A percentile compares a stretch with the other conserved stretches of the same genome.
These are phyloP conservation scores for Pichia paraexigua DNA, from an alignment of 805 yeast species.

Conservation along the genomic window DNA sequence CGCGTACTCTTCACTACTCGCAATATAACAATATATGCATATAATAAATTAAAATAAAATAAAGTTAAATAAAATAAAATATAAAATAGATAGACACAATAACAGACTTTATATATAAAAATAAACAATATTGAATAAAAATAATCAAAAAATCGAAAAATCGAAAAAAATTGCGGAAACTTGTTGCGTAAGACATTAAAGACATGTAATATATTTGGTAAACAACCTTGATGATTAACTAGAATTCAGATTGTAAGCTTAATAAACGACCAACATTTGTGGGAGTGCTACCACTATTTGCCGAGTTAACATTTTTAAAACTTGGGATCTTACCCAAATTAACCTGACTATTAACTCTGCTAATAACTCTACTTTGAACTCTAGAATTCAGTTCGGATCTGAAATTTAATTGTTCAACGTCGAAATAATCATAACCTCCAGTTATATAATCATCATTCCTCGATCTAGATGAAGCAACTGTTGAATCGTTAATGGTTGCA, in stretches of 20 bases:
- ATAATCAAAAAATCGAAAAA: background rate
- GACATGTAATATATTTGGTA: background rate
- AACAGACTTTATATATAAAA: too few species aligned
- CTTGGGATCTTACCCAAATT: slow-evolving; percentile 10
- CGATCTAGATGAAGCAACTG: background rate
- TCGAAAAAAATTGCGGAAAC: background rate
- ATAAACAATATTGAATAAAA: too few species aligned
- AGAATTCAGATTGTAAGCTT: slow-evolving; percentile 18
- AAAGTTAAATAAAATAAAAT: too few species aligned
- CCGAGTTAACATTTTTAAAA: slow-evolving; percentile 7
- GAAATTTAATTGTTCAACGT: slow-evolving; percentile 44
- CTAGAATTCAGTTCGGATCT: slow-evolving; percentile 32
- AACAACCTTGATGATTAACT: background rate
- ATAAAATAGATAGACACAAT: too few species aligned
- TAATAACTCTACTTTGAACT: slow-evolving; percentile 20
- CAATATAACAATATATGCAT: too few species aligned
- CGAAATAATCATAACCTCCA: slow-evolving; percentile 57
- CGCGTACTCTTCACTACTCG: too few species aligned
- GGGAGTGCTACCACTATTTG: background rate
- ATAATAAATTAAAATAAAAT: too few species aligned
- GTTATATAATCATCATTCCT: slow-evolving; percentile 29
- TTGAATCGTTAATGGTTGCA: background rate
- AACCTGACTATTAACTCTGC: slow-evolving; percentile 19
- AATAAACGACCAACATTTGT: slow-evolving; percentile 21
- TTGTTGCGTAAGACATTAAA: background rate